Evolutionary conservation across 305 asterid species (phyloP).

Genomic region (Fraxinus dipetala): DNA sequence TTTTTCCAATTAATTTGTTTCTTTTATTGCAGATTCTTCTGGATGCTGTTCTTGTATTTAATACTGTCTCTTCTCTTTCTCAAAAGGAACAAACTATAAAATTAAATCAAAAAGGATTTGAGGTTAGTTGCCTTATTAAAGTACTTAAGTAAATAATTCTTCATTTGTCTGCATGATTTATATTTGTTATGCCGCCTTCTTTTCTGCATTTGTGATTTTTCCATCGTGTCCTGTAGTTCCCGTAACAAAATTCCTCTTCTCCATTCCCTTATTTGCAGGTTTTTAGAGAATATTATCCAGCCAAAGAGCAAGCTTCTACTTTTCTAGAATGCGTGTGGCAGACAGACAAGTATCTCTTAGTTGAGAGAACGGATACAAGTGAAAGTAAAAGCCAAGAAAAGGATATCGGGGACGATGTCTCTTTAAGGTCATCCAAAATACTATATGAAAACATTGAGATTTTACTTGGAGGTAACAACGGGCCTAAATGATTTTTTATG

Average conservation of each 20-base stretch:
- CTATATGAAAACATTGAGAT: slow-evolving; percentile 64
- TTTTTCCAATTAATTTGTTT: slow-evolving; percentile 1
- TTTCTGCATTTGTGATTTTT: not conserved
- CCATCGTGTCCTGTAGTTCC: slow-evolving; percentile 12
- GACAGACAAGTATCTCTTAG: slow-evolving; percentile 66
- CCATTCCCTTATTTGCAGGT: slow-evolving; percentile 41
- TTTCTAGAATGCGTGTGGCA: slow-evolving; percentile 72
- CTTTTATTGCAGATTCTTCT: slow-evolving; percentile 61
- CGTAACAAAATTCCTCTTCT: not conserved
- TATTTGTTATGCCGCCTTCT: not conserved
- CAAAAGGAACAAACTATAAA: slow-evolving; percentile 67
- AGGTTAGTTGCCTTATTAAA: slow-evolving; percentile 44
- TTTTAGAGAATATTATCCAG: slow-evolving; percentile 76
- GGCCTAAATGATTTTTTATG: slow-evolving; percentile 8
- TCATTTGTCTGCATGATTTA: not conserved
- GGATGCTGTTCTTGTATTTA: slow-evolving; percentile 65
- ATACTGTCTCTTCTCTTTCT: slow-evolving; percentile 58
- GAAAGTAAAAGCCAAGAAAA: slow-evolving; percentile 43
- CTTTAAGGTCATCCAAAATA: slow-evolving; percentile 37
- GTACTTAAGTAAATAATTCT: not conserved
- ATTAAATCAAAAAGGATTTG: slow-evolving; percentile 66
- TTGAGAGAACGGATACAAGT: slow-evolving; percentile 45
- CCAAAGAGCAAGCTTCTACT: slow-evolving; percentile 43
- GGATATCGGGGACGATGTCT: slow-evolving; percentile 31
- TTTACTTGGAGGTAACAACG: slow-evolving; percentile 68